Evolutionary conservation across 2,329 filamentous ascomycete genomes (phyloP).

Genomic region (Cryoendolithus antarcticus): DNA sequence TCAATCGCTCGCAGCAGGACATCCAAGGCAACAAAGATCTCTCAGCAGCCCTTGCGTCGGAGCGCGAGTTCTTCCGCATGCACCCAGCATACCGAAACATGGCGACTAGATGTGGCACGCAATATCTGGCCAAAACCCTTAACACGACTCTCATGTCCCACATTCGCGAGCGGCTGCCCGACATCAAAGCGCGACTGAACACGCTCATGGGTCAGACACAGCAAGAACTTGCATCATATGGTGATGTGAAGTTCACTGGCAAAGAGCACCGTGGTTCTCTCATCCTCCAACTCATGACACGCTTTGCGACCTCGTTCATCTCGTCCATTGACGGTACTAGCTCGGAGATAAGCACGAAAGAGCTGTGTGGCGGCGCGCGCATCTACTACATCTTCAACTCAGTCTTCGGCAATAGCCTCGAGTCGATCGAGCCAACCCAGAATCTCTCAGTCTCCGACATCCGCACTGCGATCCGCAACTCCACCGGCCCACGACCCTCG

Average conservation of each 20-base stretch:
- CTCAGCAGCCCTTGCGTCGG: constrained; percentile 76
- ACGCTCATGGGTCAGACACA: constrained; percentile 99
- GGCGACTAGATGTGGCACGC: constrained; percentile 81
- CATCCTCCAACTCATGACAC: constrained; percentile 94
- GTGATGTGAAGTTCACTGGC: constrained; percentile 92
- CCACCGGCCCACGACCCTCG: constrained; percentile 86
- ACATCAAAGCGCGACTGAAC: constrained; percentile 96
- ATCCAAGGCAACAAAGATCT: constrained; percentile 95
- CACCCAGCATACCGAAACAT: constrained; percentile 97
- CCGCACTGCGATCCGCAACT: constrained; percentile 93
- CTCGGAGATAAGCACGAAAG: constrained; percentile 96
- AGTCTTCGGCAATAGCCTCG: constrained; percentile 90
- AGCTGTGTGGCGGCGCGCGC: constrained; percentile 83
- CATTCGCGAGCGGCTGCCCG: constrained; percentile 86
- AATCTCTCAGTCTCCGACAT: constrained; percentile 94
- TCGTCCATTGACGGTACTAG: constrained; percentile 98
- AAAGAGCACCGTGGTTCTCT: constrained; percentile 93
- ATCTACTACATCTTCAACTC: constrained; percentile 99
- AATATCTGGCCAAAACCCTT: constrained; percentile 84
- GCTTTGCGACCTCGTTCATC: constrained; percentile 94
- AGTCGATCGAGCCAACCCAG: constrained; percentile 89
- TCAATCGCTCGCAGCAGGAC: constrained; percentile 96
- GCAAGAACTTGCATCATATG: constrained; percentile 94
- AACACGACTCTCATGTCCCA: constrained; percentile 94
- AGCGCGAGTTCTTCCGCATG: constrained; percentile 91